Conservation (phyloP, 768 basidiomycete species). For the Kwoniella heveanensis region DNA sequence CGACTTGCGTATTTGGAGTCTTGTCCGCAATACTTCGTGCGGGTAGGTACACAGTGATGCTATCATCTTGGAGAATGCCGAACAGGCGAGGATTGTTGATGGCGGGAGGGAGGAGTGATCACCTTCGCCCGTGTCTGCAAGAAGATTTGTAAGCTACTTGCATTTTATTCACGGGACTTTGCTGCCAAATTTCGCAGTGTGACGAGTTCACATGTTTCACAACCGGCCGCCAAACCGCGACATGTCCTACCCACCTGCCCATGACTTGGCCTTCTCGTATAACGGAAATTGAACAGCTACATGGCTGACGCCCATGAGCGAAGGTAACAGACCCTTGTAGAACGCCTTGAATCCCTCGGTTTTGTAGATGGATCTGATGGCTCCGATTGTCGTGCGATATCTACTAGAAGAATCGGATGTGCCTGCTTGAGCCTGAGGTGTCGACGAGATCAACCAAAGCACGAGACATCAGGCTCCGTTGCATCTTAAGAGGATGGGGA, state of each 20-base stretch:
- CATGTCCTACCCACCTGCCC: constrained; percentile 76
- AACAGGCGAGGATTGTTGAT: constrained; percentile 76
- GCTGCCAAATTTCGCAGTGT: no score
- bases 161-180: no score
- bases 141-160: neutral
- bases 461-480: neutral
- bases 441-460: neutral
- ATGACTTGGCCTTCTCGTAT: constrained; percentile 86
- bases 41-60: constrained; percentile 95
- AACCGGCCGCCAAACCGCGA: no score
- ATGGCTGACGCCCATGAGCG: constrained; percentile 86
- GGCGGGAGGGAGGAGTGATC: constrained; percentile 61
- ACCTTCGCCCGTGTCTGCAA: constrained; percentile 42
- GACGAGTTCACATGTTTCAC: no score
- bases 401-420: constrained; percentile 63
- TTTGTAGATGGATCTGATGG: constrained; percentile 83
- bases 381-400: constrained; percentile 88
- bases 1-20: constrained; percentile 71
- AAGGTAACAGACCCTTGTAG: constrained; percentile 92
- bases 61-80: constrained; percentile 91
- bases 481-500: no score
- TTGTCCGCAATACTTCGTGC: constrained; percentile 98
- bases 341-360: constrained; percentile 84
- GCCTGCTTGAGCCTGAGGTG: constrained; percentile 73
- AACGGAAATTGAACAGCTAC: constrained; percentile 97